phyloP scores from a whole-genome alignment of 495 filamentous ascomycete genomes.

The Aspergillus affinis region DNA sequence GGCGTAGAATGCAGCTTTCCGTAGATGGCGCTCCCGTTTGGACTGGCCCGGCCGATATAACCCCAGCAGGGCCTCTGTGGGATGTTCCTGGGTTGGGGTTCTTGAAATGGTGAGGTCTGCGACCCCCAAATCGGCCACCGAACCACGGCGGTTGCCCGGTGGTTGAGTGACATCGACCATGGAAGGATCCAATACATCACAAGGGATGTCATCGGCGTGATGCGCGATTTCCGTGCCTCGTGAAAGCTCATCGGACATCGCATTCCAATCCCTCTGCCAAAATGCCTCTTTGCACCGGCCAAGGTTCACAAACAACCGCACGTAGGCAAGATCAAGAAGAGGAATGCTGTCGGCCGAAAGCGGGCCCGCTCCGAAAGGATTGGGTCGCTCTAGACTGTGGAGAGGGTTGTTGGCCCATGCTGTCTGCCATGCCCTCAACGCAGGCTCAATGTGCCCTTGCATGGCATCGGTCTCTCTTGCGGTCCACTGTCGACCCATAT shows the following conservation, averaged over 20 bases:
- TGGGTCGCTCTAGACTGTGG: constrained; percentile 85
- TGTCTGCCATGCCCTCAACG: constrained; percentile 90
- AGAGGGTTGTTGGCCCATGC: constrained; percentile 87
- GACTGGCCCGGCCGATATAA: constrained; percentile 45
- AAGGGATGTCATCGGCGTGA: constrained; percentile 56
- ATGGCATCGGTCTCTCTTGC: constrained; percentile 90
- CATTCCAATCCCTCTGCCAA: constrained; percentile 91
- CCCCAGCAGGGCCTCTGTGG: constrained; percentile 33
- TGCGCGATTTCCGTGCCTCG: constrained; percentile 74
- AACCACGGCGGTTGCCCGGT: constrained; percentile 33
- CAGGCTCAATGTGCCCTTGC: constrained; percentile 95
- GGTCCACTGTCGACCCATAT: constrained; percentile 89
- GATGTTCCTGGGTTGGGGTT: constrained; percentile 39
- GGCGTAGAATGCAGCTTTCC: constrained; percentile 92
- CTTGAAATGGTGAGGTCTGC: constrained; percentile 46
- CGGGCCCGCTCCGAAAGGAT: constrained; percentile 84
- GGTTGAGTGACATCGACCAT: constrained; percentile 23
- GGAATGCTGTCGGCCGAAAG: constrained; percentile 93
- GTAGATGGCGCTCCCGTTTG: constrained; percentile 81
- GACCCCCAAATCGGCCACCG: constrained; percentile 41
- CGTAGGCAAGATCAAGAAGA: constrained; percentile 90
- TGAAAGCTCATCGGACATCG: constrained; percentile 87
- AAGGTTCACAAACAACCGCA: constrained; percentile 90
- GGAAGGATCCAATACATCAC: constrained; percentile 33
- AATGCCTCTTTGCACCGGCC: constrained; percentile 90